Percentiles rank a stretch among this genome's conserved stretches.
Evolutionary conservation across 2,329 filamentous ascomycete genomes (phyloP).

Genomic region (Nakataea oryzae): DNA sequence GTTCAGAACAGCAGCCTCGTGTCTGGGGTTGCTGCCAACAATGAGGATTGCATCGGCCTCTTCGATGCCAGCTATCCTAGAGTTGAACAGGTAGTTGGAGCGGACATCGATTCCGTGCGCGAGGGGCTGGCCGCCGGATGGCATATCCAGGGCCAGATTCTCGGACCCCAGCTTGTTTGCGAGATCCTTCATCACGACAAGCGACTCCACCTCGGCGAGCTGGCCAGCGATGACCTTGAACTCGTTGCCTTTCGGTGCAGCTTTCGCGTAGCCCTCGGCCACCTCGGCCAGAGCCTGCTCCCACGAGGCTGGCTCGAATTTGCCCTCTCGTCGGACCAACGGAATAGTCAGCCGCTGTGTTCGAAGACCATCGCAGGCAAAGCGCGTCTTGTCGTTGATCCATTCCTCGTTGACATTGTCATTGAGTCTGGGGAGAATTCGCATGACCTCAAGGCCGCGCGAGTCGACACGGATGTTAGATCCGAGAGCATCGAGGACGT

Average conservation of each 20-base stretch:
- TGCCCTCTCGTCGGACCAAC: slow-evolving; percentile 75
- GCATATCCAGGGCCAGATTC: slow-evolving; percentile 87
- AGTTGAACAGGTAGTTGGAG: slow-evolving; percentile 96
- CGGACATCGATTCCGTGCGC: slow-evolving; percentile 90
- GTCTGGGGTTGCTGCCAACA: slow-evolving; percentile 87
- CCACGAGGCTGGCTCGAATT: slow-evolving; percentile 90
- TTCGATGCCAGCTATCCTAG: slow-evolving; percentile 85
- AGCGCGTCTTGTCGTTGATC: slow-evolving; percentile 98
- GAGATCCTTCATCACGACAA: slow-evolving; percentile 95
- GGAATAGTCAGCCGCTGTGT: slow-evolving; percentile 93
- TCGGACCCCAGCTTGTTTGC: slow-evolving; percentile 95
- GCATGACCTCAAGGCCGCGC: slow-evolving; percentile 91
- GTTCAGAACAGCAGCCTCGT: slow-evolving; percentile 91
- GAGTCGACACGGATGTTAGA: slow-evolving; percentile 93
- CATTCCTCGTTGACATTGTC: slow-evolving; percentile 99
- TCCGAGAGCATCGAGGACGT: slow-evolving; percentile 85
- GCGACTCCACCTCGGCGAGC: slow-evolving; percentile 80
- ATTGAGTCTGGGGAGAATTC: slow-evolving; percentile 83
- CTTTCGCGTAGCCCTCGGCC: slow-evolving; percentile 64
- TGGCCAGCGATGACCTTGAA: slow-evolving; percentile 93
- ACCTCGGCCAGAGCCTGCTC: slow-evolving; percentile 91
- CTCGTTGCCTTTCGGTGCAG: slow-evolving; percentile 80
- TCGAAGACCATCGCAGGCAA: slow-evolving; percentile 92
- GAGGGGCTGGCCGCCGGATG: slow-evolving; percentile 69
- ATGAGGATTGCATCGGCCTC: slow-evolving; percentile 87